Percentiles rank a stretch among this genome's conserved stretches.
Conservation (phyloP, 2,329 filamentous ascomycete genomes). For the Ophiostoma tasmaniense region DNA sequence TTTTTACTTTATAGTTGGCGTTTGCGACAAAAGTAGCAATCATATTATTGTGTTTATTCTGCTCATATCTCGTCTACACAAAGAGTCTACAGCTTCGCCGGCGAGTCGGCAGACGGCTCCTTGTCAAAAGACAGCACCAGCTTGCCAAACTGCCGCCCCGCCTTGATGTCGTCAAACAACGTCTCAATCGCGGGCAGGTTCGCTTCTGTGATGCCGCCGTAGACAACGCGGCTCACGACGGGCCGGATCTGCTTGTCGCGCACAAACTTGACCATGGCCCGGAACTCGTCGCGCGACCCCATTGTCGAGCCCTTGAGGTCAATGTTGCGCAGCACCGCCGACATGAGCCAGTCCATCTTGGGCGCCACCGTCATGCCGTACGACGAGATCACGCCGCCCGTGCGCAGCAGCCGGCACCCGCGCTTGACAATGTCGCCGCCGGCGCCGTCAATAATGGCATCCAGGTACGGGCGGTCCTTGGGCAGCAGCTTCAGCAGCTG, state of each 20-base stretch:
- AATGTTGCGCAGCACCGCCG: constrained; percentile 75
- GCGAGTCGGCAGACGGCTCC: constrained; percentile 16
- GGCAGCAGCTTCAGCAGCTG: constrained; percentile 57
- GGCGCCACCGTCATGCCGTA: constrained; percentile 90
- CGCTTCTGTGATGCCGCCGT: constrained; percentile 50
- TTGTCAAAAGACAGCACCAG: constrained; percentile 64
- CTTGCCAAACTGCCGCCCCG: constrained; percentile 83
- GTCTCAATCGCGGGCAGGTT: constrained; percentile 70
- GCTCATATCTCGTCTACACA: neutral
- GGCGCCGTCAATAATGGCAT: constrained; percentile 84
- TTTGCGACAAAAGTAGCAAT: constrained; percentile 5
- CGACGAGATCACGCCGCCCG: constrained; percentile 71
- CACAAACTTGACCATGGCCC: constrained; percentile 75
- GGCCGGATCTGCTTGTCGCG: constrained; percentile 63
- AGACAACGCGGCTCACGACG: constrained; percentile 64
- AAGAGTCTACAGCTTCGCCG: constrained; percentile 35
- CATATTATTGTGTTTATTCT: neutral
- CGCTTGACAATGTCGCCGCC: constrained; percentile 75
- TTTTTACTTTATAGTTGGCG: neutral
- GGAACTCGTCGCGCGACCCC: constrained; percentile 83
- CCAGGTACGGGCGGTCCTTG: constrained; percentile 57
- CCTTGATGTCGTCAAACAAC: constrained; percentile 82
- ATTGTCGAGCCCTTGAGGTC: constrained; percentile 83
- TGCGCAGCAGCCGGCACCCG: constrained; percentile 60
- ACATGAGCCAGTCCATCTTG: constrained; percentile 80